phyloP scores from a whole-genome alignment of 495 filamentous ascomycete genomes.

The Trichoderma gamsii region DNA sequence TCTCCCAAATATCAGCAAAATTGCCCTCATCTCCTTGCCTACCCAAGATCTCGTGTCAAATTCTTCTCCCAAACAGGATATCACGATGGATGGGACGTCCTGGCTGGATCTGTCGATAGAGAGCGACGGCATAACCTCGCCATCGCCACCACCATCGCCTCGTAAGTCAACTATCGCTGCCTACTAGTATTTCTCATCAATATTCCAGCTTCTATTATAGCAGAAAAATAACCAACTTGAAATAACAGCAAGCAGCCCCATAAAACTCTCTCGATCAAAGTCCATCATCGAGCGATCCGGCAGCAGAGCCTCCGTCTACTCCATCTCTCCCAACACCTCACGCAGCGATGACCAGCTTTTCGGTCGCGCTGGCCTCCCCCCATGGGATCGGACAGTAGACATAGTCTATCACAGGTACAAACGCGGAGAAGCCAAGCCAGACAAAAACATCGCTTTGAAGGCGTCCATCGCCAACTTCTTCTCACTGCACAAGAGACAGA shows the following conservation, averaged over 20 bases:
- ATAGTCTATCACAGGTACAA: slow-evolving; percentile 21
- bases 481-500: not conserved
- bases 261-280: not conserved
- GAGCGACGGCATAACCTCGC: not conserved
- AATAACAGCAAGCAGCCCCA: not conserved
- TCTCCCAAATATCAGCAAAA: not conserved
- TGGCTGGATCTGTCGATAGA: not conserved
- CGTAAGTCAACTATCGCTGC: not conserved
- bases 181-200: not conserved
- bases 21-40: not conserved
- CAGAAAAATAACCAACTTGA: not conserved
- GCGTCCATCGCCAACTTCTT: slow-evolving; percentile 12
- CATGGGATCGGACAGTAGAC: slow-evolving; percentile 31
- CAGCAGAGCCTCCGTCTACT: not conserved
- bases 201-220: not conserved
- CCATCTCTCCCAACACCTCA: slow-evolving; percentile 4
- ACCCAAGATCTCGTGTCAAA: not conserved
- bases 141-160: not conserved
- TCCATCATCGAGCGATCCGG: not conserved
- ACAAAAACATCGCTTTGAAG: slow-evolving; percentile 15
- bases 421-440: slow-evolving; percentile 10
- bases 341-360: not conserved
- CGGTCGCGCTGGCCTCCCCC: slow-evolving; percentile 14
- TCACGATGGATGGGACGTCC: not conserved
- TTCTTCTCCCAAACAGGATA: not conserved